Conservation (phyloP, 2,329 filamentous ascomycete genomes). For the Colletotrichum paranaense region DNA sequence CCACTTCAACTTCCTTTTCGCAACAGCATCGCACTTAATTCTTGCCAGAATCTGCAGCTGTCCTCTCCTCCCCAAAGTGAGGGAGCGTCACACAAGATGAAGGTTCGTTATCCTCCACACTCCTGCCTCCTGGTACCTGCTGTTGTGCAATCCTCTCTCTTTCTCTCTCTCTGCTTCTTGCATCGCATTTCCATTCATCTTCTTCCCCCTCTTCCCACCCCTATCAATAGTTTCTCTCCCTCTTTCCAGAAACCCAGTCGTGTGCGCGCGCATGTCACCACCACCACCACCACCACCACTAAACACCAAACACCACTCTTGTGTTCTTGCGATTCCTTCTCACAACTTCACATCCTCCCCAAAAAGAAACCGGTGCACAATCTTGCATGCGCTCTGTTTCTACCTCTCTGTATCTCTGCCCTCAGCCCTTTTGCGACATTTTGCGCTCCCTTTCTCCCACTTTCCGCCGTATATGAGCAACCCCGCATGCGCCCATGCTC, state of each 20-base stretch:
- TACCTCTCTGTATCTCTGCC: not conserved
- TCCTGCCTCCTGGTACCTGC: constrained; percentile 18
- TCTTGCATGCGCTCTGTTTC: constrained; percentile 2
- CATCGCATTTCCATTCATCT: constrained; percentile 18
- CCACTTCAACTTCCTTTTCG: constrained; percentile 3
- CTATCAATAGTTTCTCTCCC: not conserved
- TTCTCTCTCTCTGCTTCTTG: not conserved
- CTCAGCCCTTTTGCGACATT: not conserved
- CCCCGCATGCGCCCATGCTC: constrained; percentile 33
- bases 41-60: constrained; percentile 1
- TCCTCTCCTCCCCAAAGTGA: constrained; percentile 11
- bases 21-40: constrained; percentile 12
- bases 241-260: not conserved
- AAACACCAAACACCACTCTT: not conserved
- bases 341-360: not conserved
- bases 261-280: constrained; percentile 1
- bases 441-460: constrained; percentile 22
- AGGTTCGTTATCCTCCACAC: constrained; percentile 33
- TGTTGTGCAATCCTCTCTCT: not conserved
- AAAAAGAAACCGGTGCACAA: not conserved
- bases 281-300: not conserved
- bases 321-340: constrained; percentile 15
- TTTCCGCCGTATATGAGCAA: constrained; percentile 30
- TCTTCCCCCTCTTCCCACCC: not conserved
- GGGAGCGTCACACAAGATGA: constrained; percentile 37